Evolutionary conservation across 2,329 filamentous ascomycete species (phyloP), one percentile per base, ranked within the genome.

Genomic region (Xylariaceae sp.): DNA sequence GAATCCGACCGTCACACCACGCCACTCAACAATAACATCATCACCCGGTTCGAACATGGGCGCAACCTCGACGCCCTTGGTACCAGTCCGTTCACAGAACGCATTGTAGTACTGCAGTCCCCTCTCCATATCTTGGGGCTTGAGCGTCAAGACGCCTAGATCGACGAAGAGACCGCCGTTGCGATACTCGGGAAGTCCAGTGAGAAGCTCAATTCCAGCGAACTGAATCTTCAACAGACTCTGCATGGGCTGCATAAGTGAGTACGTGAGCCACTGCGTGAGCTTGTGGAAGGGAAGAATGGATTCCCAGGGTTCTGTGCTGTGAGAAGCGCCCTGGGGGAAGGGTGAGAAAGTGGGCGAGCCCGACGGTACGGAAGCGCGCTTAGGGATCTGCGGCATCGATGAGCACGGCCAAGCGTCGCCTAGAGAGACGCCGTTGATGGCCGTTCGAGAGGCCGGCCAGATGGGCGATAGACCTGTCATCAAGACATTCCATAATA

Each of bases 221-320:
- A 94, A 94, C 65, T 91, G 85, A 60, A 95, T 86, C 59, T 88
- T 84, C 67, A 96, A 85, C 18, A 96, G 75, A 65, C 86, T 89
- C 58, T 87, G 84, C 88, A 96, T 95, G 0, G 92, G 92, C 23
- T 92, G 88, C 89, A 95, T 95, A 58, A 97, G 82, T 2, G 91
- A 96, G 75, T 96, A 96, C 53, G 89, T 90, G 58, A 97, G 86
- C 92, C 92, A 97, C 74, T 96, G 92, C 0, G 92, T 95, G 41
- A 96, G 82, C 76, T 96, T 96, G 78, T 97, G 92, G 77, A 96
- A 96, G 0, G 92, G 92, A 9, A 93, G 84, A 68, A 95, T 93
- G 66, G 82, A 87, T 72, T 93, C 89, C 88, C 65, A 86, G 79
- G 5, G 82, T 82, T 63, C 73, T 58, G 55, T 73, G 67, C 3